Base-by-base conservation (phyloP, 1,139 yeast species). In the Suhomyces coccinellae region DNA sequence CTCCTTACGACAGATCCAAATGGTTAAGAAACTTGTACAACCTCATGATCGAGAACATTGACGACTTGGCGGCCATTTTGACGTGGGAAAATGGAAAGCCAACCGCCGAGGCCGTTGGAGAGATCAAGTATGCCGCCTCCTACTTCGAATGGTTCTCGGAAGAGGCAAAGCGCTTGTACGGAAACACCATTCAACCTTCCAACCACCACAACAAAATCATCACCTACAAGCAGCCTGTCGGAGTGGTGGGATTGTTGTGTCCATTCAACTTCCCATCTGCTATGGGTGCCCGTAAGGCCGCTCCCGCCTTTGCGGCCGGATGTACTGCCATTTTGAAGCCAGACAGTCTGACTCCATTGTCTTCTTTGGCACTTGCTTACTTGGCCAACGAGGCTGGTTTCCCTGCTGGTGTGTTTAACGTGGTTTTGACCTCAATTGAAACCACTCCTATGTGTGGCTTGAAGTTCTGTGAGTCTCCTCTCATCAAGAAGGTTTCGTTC, bases 401-500 rank as follows among this genome's bases (percentile, higher is more conserved):
- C 56, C 79, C 76, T 10, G 56, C 63, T n/a, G 77, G 78, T 44
- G 67, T 60, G 1, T 67, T 73, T 55, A 73, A 73, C 50, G 76
- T 73, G 12, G 70, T 73, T 4, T 58, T 68, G 44, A 57, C 66
- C 4, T 66, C 74, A 6, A 62, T 60, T 28, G 71, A 67, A 49
- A 57, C 60, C 41, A 70, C 77, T 3, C 76, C 77, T 5, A 47
- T 54, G 40, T 50, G 53, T 28, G 54, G 54, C 2, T 44, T 49
- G 38, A 46, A 48, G 31, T 64, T 89, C 44, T 86, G 95, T 64
- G 85, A 83, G 62, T 82, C 86, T 49, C 79, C 83, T 24, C 63
- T 69, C 35, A 77, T 90, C 44, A 81, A 79, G 58, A 91, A 91
- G 66, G 77, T 90, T 47, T 82, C 96, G 13, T 91, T 90, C 67